These are phyloP conservation scores for Microdochium nivale DNA, from an alignment of 2,329 filamentous ascomycete species.

Conservation along the genomic window DNA sequence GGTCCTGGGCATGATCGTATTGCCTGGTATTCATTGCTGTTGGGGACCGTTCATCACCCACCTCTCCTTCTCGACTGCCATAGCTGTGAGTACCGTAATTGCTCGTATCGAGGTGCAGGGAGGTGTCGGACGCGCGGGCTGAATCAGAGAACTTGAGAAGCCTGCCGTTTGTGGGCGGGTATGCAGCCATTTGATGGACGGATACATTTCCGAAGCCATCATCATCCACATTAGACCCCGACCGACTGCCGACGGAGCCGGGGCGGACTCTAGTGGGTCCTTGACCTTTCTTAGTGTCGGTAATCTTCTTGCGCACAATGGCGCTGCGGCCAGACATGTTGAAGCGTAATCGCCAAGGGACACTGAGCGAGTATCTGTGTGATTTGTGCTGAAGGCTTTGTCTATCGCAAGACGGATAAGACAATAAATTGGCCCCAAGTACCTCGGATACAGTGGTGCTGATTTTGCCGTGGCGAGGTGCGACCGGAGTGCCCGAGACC, in stretches of 20 bases:
- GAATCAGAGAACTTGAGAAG: constrained; percentile 37
- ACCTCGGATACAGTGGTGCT: no score
- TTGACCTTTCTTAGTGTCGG: constrained; percentile 29
- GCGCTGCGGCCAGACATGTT: constrained; percentile 51
- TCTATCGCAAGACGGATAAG: no score
- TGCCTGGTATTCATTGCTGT: constrained; percentile 7
- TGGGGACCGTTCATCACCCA: constrained; percentile 19
- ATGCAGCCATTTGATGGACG: constrained; percentile 27
- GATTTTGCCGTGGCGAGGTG: no score
- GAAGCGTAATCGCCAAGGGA: neutral
- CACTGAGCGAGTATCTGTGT: no score
- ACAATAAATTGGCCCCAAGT: no score
- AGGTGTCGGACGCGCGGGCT: constrained; percentile 20
- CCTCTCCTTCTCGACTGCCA: constrained; percentile 27
- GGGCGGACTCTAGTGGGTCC: constrained; percentile 19
- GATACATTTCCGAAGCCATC: constrained; percentile 27
- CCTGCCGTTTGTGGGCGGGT: constrained; percentile 32
- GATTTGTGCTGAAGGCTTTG: no score
- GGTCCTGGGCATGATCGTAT: constrained; percentile 28
- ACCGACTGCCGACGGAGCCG: constrained; percentile 24
- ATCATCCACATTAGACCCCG: constrained; percentile 28
- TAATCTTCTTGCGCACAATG: constrained; percentile 50
- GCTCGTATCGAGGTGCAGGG: constrained; percentile 15
- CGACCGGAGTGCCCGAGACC: no score
- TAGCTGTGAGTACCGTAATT: constrained; percentile 18